Base-by-base conservation (phyloP, 169 alveolate genomes). In the Plasmodium malariae region DNA sequence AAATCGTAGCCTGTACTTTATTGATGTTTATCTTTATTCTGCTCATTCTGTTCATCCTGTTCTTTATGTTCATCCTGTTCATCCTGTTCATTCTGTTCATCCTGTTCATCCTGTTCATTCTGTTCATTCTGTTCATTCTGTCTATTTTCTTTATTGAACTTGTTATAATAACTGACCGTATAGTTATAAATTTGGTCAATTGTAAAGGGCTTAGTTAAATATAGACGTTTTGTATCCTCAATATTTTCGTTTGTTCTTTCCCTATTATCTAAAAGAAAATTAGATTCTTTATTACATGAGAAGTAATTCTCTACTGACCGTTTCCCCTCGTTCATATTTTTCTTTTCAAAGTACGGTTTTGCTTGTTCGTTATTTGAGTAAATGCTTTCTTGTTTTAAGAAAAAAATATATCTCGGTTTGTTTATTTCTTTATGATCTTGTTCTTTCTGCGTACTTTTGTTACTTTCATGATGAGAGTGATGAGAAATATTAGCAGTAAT, bases 111-210 rank as follows among this genome's bases (percentile, higher is more conserved):
- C n/a, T n/a, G n/a, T n/a, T n/a, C n/a, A n/a, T n/a, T 4, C 4
- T n/a, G 36, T 37, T 3, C 19, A 34, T 65, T 28, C 9, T n/a
- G n/a, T n/a, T n/a, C n/a, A n/a, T n/a, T 24, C 70, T 45, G 37
- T 45, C 17, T 51, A 19, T 55, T 30, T 51, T 37, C 21, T 19
- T 72, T 40, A 2, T 65, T 74, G 30, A 62, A 40, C 17, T 60
- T 49, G 48, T 43, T 62, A 54, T 74, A 59, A 74, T 59, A 74
- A 74, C 37, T 34, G 19, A 28, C 88, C 9, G 88, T 74, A 32
- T 74, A 74, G n/a, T 74, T 49, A 32, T 60, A 74, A 26, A 74
- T 74, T 59, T 74, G 54, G 36, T 74, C 88, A 4, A 62, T 19
- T n/a, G 76, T 74, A 45, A 74, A 54, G 6, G 72, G n/a, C 54